Base-by-base conservation (phyloP, 345 rosid species). In the Salix caprea region DNA sequence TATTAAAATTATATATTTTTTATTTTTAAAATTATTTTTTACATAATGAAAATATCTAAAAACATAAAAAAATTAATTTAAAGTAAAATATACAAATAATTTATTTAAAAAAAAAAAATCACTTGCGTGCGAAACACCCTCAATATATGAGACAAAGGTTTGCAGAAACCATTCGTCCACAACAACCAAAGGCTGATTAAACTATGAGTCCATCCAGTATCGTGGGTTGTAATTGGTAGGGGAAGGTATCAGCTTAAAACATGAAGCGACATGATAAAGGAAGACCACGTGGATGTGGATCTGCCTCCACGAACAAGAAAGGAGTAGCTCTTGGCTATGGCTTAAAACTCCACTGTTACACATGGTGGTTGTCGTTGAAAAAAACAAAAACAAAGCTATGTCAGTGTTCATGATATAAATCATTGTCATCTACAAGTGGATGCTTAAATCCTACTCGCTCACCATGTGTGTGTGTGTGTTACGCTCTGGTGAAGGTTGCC, bases 241-340 rank as follows among this genome's bases (percentile, higher is more conserved):
- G 48, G 32, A 24, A 44, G 64, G 4, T 15, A 44, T 18, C 11
- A 19, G 46, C 32, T 26, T 48, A n/a, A 54, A 9, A 56, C 4
- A 44, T 8, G 42, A 39, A n/a, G 34, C 16, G 34, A 61, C 10
- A 24, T 26, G 54, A 58, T 9, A 37, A 54, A 14, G 50, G 26
- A 71, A 64, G 80, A n/a, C 30, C 71, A 64, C 70, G n/a, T 30
- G 58, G 64, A 46, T 18, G 37, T 71, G 12, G 64, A 76, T 23
- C 37, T 4, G 11, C 67, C 28, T 12, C 15, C 32, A 54, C 2
- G 52, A 12, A 52, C 46, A 24, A 30, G 79, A 76, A 73, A 69
- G 26, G 12, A 24, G 28, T 1, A 10, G 9, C 1, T n/a, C 14
- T 9, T 56, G 26, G 62, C 23, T n/a, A 8, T 56, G 62, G 10